These are phyloP conservation scores for Tricharina praecox DNA, from an alignment of 495 filamentous ascomycete species.

Conservation along the genomic window DNA sequence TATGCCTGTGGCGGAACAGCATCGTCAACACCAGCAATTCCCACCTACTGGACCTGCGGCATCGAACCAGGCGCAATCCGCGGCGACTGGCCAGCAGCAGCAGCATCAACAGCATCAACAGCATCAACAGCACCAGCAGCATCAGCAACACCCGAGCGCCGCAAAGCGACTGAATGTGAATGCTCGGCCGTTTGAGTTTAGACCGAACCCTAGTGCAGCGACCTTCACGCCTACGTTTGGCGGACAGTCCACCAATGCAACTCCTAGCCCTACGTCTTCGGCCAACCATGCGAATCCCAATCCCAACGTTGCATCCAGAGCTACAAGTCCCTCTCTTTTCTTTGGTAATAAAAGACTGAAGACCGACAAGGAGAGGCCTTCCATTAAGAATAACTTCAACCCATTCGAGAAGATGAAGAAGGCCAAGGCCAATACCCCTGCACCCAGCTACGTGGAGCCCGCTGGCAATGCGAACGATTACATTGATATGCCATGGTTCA, in stretches of 20 bases:
- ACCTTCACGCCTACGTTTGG: slow-evolving; percentile 42
- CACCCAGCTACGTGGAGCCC: slow-evolving; percentile 6
- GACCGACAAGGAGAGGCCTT: slow-evolving; percentile 36
- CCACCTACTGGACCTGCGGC: slow-evolving; percentile 24
- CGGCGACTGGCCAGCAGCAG: no score
- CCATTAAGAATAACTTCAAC: slow-evolving; percentile 44
- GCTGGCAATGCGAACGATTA: slow-evolving; percentile 39
- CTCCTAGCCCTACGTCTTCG: slow-evolving; percentile 36
- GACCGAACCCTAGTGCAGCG: slow-evolving; percentile 49
- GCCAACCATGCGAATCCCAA: no score
- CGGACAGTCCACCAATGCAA: slow-evolving; percentile 31
- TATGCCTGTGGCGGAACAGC: slow-evolving; percentile 18
- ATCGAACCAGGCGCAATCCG: slow-evolving; percentile 14
- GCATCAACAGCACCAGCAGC: no score
- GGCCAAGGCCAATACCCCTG: slow-evolving; percentile 25
- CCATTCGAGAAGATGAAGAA: slow-evolving; percentile 51
- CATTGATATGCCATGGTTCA: slow-evolving; percentile 46
- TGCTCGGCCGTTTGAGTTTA: slow-evolving; percentile 43
- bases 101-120: no score
- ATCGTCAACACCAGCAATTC: slow-evolving; percentile 16
- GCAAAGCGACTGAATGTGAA: slow-evolving; percentile 48
- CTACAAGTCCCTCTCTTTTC: slow-evolving; percentile 40
- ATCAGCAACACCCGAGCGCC: no score
- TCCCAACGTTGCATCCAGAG: slow-evolving; percentile 37
- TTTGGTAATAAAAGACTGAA: slow-evolving; percentile 41